These are phyloP conservation scores for Alternaria consortialis DNA, from an alignment of 2,329 filamentous ascomycete species.

Conservation along the genomic window DNA sequence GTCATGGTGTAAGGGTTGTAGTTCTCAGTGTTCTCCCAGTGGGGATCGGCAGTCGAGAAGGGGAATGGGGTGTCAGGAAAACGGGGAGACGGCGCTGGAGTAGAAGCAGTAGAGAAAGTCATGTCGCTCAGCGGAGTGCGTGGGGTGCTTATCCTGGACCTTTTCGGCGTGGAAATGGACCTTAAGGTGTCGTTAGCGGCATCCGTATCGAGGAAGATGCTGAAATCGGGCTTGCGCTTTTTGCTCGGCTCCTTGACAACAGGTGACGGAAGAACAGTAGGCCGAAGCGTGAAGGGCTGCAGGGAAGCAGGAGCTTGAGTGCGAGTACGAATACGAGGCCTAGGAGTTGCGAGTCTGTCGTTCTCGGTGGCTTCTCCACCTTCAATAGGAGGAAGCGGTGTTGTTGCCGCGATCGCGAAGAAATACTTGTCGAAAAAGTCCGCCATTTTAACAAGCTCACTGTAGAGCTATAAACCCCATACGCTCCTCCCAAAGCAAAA, in stretches of 20 bases:
- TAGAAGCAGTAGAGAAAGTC: conserved; percentile 16
- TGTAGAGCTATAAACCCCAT: conserved; percentile 4
- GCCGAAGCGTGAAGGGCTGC: not conserved
- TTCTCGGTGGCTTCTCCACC: not conserved
- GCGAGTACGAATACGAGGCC: not conserved
- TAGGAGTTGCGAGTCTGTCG: not conserved
- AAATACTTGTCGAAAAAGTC: conserved; percentile 11
- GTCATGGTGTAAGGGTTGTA: conserved; percentile 12
- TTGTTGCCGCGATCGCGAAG: conserved; percentile 11
- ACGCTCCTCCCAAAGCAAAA: not conserved
- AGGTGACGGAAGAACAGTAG: not conserved
- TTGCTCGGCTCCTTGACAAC: conserved; percentile 11
- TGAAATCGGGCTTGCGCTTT: conserved; percentile 20
- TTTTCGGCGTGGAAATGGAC: conserved; percentile 11
- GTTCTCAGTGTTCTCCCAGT: conserved; percentile 33
- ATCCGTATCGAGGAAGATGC: conserved; percentile 24
- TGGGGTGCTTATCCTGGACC: conserved; percentile 4
- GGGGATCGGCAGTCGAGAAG: conserved; percentile 17
- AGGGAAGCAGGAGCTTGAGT: not conserved
- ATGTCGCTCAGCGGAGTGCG: conserved; percentile 20
- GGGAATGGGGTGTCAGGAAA: conserved; percentile 21
- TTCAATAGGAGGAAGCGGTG: conserved; percentile 12
- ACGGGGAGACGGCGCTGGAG: conserved; percentile 18
- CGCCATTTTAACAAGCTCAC: conserved; percentile 11
- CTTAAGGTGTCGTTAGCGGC: not conserved